A percentile compares a stretch with the other conserved stretches of the same genome.
These are phyloP conservation scores for Mrakiaceae sp. DNA, from an alignment of 1,284 basidiomycete genomes.

Conservation along the genomic window DNA sequence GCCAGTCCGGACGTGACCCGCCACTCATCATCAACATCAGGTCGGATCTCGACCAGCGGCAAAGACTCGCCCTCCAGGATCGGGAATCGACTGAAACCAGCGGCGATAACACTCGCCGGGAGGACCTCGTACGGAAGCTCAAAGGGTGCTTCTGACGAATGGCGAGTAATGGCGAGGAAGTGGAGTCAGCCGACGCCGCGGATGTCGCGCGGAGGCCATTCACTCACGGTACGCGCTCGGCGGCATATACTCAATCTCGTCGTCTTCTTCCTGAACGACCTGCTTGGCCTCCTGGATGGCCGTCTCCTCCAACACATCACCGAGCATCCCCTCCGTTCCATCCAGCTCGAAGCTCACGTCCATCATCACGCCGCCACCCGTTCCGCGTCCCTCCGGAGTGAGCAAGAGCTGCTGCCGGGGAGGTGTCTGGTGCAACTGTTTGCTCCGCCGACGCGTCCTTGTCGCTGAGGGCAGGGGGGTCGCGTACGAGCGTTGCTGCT, in stretches of 20 bases:
- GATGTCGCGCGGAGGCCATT: neutral
- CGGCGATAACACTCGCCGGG: neutral
- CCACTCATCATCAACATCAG: neutral
- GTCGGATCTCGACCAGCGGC: neutral
- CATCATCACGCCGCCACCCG: neutral
- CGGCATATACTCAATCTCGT: constrained; percentile 66
- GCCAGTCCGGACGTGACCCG: neutral
- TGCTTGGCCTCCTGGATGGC: too few species aligned
- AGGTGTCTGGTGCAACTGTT: neutral
- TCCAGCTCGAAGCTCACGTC: constrained; percentile 39
- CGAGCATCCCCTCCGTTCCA: constrained; percentile 27
- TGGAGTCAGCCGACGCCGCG: too few species aligned
- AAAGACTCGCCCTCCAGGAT: neutral
- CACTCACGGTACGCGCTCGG: constrained; percentile 52
- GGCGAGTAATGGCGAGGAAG: too few species aligned
- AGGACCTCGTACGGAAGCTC: constrained; percentile 2
- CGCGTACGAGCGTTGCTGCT: neutral
- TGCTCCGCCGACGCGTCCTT: neutral
- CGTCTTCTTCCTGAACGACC: constrained; percentile 40
- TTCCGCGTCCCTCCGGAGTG: neutral
- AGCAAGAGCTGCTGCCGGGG: neutral
- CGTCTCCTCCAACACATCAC: constrained; percentile 33
- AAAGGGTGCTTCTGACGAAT: neutral
- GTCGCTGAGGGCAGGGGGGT: constrained; percentile 1
- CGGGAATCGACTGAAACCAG: neutral